Evolutionary conservation across 345 rosid genomes (phyloP).

Genomic region (Populus alba): DNA sequence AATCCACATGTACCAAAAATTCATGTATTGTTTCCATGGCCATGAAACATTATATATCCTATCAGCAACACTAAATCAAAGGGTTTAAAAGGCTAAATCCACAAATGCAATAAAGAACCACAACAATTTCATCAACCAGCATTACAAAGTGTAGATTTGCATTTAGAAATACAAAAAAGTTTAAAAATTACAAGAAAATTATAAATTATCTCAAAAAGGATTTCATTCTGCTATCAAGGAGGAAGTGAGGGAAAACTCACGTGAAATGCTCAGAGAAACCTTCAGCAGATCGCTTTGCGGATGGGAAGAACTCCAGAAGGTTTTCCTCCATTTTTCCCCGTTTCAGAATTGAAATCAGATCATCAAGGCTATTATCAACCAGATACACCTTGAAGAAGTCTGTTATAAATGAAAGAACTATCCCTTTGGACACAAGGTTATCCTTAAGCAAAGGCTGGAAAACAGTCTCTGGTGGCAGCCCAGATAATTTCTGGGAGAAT

Average conservation of each 20-base stretch:
- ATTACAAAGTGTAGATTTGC: neutral
- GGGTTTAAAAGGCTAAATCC: too few relatives aligned
- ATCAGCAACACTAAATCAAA: too few relatives aligned
- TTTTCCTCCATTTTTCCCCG: slow-evolving; percentile 95
- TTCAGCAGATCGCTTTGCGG: slow-evolving; percentile 78
- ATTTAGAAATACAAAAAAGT: neutral
- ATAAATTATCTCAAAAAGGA: neutral
- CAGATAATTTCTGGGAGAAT: slow-evolving; percentile 96
- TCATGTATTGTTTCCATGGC: too few relatives aligned
- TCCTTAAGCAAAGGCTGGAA: slow-evolving; percentile 97
- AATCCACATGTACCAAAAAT: neutral
- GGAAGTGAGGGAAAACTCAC: slow-evolving; percentile 40
- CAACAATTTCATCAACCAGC: neutral
- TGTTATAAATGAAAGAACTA: slow-evolving; percentile 88
- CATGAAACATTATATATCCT: too few relatives aligned
- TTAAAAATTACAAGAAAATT: neutral
- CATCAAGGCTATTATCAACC: slow-evolving; percentile 93
- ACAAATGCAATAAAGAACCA: too few relatives aligned
- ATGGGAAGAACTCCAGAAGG: slow-evolving; percentile 78
- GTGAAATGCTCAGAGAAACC: slow-evolving; percentile 93
- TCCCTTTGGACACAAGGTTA: slow-evolving; percentile 97
- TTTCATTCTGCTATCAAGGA: neutral
- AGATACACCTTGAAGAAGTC: slow-evolving; percentile 97
- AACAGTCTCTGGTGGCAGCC: slow-evolving; percentile 96
- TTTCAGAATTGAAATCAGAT: slow-evolving; percentile 83